These are phyloP conservation scores for button mushroom (Agaricus bisporus) DNA, from an alignment of 768 basidiomycete genomes.

Conservation along the genomic window DNA sequence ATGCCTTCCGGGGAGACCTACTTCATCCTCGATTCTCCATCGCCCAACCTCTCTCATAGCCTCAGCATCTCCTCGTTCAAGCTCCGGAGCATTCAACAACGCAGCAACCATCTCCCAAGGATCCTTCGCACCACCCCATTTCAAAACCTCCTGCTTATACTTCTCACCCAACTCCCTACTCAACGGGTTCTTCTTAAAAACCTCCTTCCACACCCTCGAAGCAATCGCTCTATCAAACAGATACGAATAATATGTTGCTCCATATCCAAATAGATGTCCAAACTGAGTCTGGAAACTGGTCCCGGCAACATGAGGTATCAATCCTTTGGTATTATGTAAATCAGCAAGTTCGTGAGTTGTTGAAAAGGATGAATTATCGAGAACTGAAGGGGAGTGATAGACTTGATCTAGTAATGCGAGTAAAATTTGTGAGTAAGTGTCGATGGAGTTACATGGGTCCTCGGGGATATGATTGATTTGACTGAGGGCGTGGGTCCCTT, in stretches of 20 bases:
- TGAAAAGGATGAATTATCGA: constrained; percentile 50
- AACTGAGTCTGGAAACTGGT: constrained; percentile 97
- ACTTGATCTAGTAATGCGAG: constrained; percentile 85
- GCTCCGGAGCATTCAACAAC: constrained; percentile 54
- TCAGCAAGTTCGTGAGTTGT: constrained; percentile 62
- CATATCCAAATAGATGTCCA: constrained; percentile 92
- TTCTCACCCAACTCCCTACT: constrained; percentile 72
- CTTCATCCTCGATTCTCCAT: constrained; percentile 82
- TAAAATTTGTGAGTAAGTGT: constrained; percentile 87
- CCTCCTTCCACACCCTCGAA: constrained; percentile 76
- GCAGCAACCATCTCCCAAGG: constrained; percentile 90
- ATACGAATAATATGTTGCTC: constrained; percentile 97
- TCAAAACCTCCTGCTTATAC: constrained; percentile 70
- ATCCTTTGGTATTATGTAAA: constrained; percentile 61
- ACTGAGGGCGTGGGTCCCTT: constrained; percentile 37
- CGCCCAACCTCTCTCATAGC: constrained; percentile 89
- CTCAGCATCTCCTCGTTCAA: constrained; percentile 67
- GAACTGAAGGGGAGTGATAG: constrained; percentile 72
- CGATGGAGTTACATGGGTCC: constrained; percentile 77
- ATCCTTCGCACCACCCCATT: constrained; percentile 83
- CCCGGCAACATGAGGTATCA: constrained; percentile 77
- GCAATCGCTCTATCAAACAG: constrained; percentile 96
- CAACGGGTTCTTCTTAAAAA: constrained; percentile 68
- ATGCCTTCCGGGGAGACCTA: constrained; percentile 54
- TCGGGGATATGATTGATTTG: constrained; percentile 61